Evolutionary conservation across 2,329 filamentous ascomycete genomes (phyloP).

Genomic region (Coniella vitis): DNA sequence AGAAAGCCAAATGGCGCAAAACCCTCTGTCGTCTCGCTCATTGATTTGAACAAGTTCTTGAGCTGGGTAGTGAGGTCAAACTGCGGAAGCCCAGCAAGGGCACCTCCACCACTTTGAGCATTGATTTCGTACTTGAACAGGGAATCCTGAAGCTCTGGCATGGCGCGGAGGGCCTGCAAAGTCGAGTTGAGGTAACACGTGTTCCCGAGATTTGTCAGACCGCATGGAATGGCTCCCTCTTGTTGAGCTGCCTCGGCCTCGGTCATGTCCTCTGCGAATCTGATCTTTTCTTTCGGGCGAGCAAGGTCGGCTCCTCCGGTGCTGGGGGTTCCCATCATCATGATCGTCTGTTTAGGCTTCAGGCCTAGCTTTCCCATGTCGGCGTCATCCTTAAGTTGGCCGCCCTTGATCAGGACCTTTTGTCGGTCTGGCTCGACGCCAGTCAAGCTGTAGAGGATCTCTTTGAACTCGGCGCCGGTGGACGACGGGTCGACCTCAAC

Average conservation of each 20-base stretch:
- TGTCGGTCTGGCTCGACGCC: conserved; percentile 94
- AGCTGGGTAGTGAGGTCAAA: conserved; percentile 71
- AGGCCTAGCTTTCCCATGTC: conserved; percentile 76
- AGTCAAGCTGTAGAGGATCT: conserved; percentile 89
- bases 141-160: conserved; percentile 84
- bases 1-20: conserved; percentile 80
- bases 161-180: conserved; percentile 79
- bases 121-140: conserved; percentile 58
- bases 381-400: conserved; percentile 92
- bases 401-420: conserved; percentile 90
- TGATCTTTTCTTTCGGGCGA: conserved; percentile 72
- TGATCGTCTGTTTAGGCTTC: conserved; percentile 79
- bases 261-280: conserved; percentile 96
- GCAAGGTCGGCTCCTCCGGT: conserved; percentile 54
- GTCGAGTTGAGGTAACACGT: conserved; percentile 99
- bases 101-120: conserved; percentile 17
- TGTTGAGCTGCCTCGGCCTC: conserved; percentile 82
- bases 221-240: conserved; percentile 79
- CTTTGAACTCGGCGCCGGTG: conserved; percentile 89
- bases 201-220: conserved; percentile 87
- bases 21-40: conserved; percentile 84
- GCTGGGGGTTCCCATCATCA: conserved; percentile 93
- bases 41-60: conserved; percentile 77
- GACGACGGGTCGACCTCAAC: conserved; percentile 81
- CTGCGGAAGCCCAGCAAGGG: conserved; percentile 35